Base-by-base conservation (phyloP, 495 filamentous ascomycete genomes). In the Penicillium paxilli region DNA sequence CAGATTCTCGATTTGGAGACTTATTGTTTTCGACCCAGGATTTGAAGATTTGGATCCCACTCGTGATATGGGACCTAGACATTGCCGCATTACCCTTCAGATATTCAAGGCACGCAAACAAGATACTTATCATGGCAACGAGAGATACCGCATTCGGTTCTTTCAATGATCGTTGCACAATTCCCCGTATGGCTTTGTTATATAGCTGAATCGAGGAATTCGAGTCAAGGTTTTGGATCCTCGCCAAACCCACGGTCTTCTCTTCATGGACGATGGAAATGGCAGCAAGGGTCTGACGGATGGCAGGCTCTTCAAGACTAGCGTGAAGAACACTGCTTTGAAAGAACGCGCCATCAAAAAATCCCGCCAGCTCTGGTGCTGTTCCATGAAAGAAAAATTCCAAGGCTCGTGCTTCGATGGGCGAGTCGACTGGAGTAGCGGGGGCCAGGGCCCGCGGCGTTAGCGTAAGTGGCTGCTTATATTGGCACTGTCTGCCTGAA, bases 271-370 rank as follows among this genome's bases (percentile, higher is more conserved):
- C 64, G 0, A 82, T 79, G 44, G 82, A 81, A 24, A 88, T 69
- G 21, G 83, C 85, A n/a, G 86, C 74, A 5, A 86, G 78, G 8
- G 83, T 82, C 59, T 87, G 83, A 22, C 80, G 76, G 49, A 87
- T 83, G 3, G 82, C 72, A 11, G 83, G 71, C 60, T 86, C 80
- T 8, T 75, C 73, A 52, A 84, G 77, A 26, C 80, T 82, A 56
- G 80, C 78, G 57, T 83, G 79, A 33, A 84, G 63, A n/a, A 87
- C 63, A 33, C 35, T 58, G 69, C 35, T 69, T 10, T 73, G 77
- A 83, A 83, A 87, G 54, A 87, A 84, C 2, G 72, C 75, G 14
- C 73, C 81, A 47, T 80, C 76, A 47, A 84, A 86, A 69, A 80
- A 87, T 1, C 84, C 83, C 4, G 82, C 81, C 32, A 87, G 64